Base-by-base conservation (phyloP, 345 rosid species). In the Linum lewisii region DNA sequence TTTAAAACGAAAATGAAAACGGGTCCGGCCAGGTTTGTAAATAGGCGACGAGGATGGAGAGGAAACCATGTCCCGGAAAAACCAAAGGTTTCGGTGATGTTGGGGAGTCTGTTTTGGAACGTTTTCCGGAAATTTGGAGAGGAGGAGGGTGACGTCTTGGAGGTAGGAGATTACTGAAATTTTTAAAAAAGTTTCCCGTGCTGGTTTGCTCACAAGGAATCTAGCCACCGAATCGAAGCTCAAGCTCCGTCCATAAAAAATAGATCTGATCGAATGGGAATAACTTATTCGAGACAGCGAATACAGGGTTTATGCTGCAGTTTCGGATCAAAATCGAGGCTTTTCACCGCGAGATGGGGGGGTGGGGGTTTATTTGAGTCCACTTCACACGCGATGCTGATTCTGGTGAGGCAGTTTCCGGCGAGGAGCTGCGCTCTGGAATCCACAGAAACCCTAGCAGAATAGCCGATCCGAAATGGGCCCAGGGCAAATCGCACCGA, bases 21-120 rank as follows among this genome's bases (percentile, higher is more conserved):
- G 94, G 81, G 66, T 89, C 97, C 1, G 59, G 74, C 97, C 99
- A 92, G 29, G 63, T 82, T 1, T 97, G 99, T 0, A 92, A 75
- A 58, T 49, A 85, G 0, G 87, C 79, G 3, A 92, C 91, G 0
- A 92, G 77, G n/a, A n/a, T n/a, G n/a, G 21, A 92, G 79, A 21
- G 99, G 97, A 49, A 79, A 92, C 99, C 99, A 92, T 0, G 78
- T 82, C 99, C 99, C 88, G 64, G n/a, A n/a, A n/a, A 86, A 92
- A 11, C 88, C 90, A 2, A 78, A 55, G 50, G 82, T 72, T 0
- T 91, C 95, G 58, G 71, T 2, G 10, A 86, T 64, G 81, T 92
- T 89, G 21, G 86, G 15, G 0, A 78, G 93, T 54, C 95, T 71
- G 45, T n/a, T 89, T 89, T 0, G 95, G 91, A 2, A 92, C 73